Conservation (phyloP, 306 rosid genomes). For the Castanea crenata region DNA sequence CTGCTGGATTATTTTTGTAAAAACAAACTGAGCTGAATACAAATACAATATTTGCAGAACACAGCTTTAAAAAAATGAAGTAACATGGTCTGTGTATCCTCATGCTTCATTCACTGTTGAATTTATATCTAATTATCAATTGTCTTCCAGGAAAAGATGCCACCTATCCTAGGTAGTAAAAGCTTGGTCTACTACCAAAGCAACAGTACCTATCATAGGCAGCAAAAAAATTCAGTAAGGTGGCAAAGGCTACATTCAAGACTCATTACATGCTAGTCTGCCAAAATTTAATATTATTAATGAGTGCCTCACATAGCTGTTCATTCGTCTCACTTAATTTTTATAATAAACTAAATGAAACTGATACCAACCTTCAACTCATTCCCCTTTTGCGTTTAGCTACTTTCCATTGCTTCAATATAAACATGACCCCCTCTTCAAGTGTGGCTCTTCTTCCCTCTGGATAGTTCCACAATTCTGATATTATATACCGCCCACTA, state of each 20-base stretch:
- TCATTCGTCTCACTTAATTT: background rate
- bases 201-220: background rate
- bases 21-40: background rate
- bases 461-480: slow-evolving; percentile 54
- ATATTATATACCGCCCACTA: slow-evolving; percentile 49
- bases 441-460: slow-evolving; percentile 44
- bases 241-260: background rate
- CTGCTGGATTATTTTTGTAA: background rate
- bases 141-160: background rate
- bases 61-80: background rate
- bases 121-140: background rate
- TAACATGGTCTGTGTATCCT: background rate
- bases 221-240: background rate
- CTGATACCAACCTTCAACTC: slow-evolving; percentile 21
- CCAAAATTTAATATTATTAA: background rate
- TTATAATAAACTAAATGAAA: background rate
- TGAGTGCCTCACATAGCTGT: background rate
- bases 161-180: background rate
- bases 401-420: slow-evolving; percentile 40
- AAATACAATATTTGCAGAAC: background rate
- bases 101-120: background rate
- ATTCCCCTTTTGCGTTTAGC: slow-evolving; percentile 28
- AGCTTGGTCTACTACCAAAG: background rate
- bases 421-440: slow-evolving; percentile 37
- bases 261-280: background rate